Evolutionary conservation across 257 asterid genomes (phyloP), one percentile per base, ranked within the genome.

Genomic region (Nicotiana tabacum): DNA sequence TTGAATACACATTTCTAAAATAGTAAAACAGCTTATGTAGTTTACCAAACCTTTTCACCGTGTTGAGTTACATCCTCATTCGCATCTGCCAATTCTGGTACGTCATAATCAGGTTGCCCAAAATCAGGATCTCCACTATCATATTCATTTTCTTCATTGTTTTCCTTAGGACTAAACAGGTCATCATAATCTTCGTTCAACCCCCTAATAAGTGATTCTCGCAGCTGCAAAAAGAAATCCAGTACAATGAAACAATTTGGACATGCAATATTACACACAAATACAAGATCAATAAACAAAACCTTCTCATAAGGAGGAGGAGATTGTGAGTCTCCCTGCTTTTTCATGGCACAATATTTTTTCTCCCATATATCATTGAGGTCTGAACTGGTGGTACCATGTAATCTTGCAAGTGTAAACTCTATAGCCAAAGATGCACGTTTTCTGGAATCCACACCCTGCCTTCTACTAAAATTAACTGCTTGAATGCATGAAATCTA

Each of bases 291-390:
- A 37, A 83, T 32, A 61, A 46, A 60, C 86, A 72, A 69, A 84
- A 95, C 97, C 97, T 91, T 91, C 83, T 92, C 98, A 82, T 91
- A 95, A 53, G 87, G 84, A 29, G 94, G 29, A 74, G 78, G 89
- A 83, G 97, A 70, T 68, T 88, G 84, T 29, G 92, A 82, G 61
- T 84, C 85, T 7, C 84, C 88, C 62, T 11, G 69, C 77, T 80
- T 86, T 70, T 86, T 86, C 1, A 82, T 68, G 81, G 84, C 87
- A 72, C 83, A 72, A 62, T 77, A 82, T 62, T 85, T 91, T 33
- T 89, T 90, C 89, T 93, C 92, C 97, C 97, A 95, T 81, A 90
- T 85, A 83, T 90, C 91, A 62, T 82, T 67, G 43, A 92, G 88
- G 51, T 91, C 95, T 6, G 84, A 35, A 82, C 92, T 88, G 76